A percentile compares a stretch with the other conserved stretches of the same genome.
phyloP scores from a whole-genome alignment of 1,284 basidiomycete genomes.

The Veloporphyrellus conicus region DNA sequence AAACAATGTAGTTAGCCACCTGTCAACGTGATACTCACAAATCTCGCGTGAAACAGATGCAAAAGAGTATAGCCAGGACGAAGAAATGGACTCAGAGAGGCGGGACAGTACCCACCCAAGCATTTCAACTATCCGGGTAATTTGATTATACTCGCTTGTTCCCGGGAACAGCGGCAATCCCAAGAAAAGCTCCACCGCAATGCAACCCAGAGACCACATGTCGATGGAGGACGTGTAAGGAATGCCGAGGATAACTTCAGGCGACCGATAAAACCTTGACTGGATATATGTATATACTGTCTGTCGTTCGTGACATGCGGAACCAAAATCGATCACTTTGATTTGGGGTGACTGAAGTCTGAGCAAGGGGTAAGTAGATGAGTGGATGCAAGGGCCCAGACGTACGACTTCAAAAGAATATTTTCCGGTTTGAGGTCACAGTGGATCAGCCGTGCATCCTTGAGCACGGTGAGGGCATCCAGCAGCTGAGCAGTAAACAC shows the following conservation, averaged over 20 bases:
- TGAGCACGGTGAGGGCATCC: slow-evolving; percentile 88
- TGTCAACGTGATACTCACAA: background rate
- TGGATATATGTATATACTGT: slow-evolving; percentile 99
- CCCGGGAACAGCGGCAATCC: slow-evolving; percentile 96
- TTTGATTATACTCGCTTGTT: slow-evolving; percentile 98
- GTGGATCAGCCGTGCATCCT: slow-evolving; percentile 94
- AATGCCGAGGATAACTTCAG: slow-evolving; percentile 93
- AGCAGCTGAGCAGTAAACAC: slow-evolving; percentile 96
- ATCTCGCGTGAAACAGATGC: background rate
- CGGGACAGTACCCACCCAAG: slow-evolving; percentile 67
- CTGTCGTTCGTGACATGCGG: slow-evolving; percentile 96
- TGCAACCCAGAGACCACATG: slow-evolving; percentile 95
- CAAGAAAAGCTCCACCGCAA: slow-evolving; percentile 96
- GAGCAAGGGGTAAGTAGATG: slow-evolving; percentile 1
- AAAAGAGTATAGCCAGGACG: slow-evolving; percentile 7
- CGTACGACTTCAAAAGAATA: slow-evolving; percentile 89
- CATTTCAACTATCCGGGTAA: slow-evolving; percentile 97
- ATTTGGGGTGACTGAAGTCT: slow-evolving; percentile 96
- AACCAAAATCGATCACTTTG: slow-evolving; percentile 99
- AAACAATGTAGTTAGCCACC: slow-evolving; percentile 3
- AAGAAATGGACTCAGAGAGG: background rate
- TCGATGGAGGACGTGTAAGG: slow-evolving; percentile 93
- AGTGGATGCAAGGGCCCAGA: slow-evolving; percentile 15
- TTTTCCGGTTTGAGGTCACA: slow-evolving; percentile 99
- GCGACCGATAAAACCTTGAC: slow-evolving; percentile 96